Evolutionary conservation across 176 grass and related monocot species (phyloP).

Genomic region (Secale cereale): DNA sequence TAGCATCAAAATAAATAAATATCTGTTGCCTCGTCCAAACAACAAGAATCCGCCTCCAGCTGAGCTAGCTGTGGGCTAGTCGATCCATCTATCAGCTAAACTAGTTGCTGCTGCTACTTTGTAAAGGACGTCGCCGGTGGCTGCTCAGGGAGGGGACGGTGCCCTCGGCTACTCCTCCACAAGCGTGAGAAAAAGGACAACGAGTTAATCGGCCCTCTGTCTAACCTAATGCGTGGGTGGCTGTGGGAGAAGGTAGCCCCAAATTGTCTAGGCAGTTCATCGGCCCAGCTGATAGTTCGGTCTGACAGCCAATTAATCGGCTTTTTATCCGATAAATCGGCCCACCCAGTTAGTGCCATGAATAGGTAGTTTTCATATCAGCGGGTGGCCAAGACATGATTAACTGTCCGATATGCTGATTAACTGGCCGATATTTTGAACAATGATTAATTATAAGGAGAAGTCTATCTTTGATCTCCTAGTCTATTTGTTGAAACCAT

Average conservation of each 20-base stretch:
- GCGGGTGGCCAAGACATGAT: background rate
- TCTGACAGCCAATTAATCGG: background rate
- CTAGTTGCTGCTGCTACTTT: background rate
- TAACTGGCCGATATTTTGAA: background rate
- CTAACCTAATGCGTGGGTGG: background rate
- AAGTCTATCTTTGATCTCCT: background rate
- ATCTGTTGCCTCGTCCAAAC: background rate
- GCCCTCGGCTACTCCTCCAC: background rate
- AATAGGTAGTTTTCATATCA: background rate
- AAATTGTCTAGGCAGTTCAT: background rate
- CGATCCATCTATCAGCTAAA: background rate
- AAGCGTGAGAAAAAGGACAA: background rate
- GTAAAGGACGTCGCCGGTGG: background rate
- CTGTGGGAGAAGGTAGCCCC: background rate
- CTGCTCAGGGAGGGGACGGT: background rate
- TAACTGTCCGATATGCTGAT: background rate
- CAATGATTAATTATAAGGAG: background rate
- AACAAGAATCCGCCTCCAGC: background rate
- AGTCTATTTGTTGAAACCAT: background rate
- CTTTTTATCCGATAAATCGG: background rate
- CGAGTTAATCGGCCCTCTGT: background rate
- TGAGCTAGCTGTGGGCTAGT: background rate
- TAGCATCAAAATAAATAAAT: too few relatives aligned
- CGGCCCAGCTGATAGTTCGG: background rate
- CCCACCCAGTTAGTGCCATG: background rate